Percentiles rank a stretch among this genome's conserved stretches.
These are phyloP conservation scores for Zanthoxylum bungeanum DNA, from an alignment of 345 rosid genomes.

Conservation along the genomic window DNA sequence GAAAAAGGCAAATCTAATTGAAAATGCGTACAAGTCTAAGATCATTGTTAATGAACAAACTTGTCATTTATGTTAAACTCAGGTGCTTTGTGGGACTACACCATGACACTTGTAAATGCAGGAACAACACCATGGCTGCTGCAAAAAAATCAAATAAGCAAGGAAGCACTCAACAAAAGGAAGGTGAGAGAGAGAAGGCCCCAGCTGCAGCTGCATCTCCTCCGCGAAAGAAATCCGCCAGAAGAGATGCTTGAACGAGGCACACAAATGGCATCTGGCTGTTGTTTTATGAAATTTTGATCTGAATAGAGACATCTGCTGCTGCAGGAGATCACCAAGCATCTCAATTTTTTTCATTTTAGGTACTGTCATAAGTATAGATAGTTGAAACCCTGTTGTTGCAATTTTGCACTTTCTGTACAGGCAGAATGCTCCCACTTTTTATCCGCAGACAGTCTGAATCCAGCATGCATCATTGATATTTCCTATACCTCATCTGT, in stretches of 20 bases:
- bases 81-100: not conserved
- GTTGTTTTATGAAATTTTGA: not conserved
- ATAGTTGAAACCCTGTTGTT: not conserved
- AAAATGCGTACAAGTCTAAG: constrained; percentile 22
- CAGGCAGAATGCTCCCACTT: not conserved
- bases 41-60: constrained; percentile 19
- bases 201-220: constrained; percentile 6
- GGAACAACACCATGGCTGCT: constrained; percentile 15
- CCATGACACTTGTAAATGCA: constrained; percentile 11
- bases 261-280: not conserved
- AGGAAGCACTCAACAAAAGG: constrained; percentile 10
- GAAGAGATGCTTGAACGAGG: constrained; percentile 23
- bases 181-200: constrained; percentile 12
- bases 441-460: not conserved
- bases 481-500: not conserved
- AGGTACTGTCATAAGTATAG: not conserved
- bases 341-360: not conserved
- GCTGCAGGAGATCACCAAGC: not conserved
- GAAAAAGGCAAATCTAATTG: too few relatives aligned
- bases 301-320: not conserved
- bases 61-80: not conserved
- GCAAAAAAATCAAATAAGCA: constrained; percentile 5
- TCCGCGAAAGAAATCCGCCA: constrained; percentile 17
- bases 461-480: not conserved
- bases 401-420: not conserved